These are phyloP conservation scores for Fusarium decemcellulare DNA, from an alignment of 2,329 filamentous ascomycete genomes.

Conservation along the genomic window DNA sequence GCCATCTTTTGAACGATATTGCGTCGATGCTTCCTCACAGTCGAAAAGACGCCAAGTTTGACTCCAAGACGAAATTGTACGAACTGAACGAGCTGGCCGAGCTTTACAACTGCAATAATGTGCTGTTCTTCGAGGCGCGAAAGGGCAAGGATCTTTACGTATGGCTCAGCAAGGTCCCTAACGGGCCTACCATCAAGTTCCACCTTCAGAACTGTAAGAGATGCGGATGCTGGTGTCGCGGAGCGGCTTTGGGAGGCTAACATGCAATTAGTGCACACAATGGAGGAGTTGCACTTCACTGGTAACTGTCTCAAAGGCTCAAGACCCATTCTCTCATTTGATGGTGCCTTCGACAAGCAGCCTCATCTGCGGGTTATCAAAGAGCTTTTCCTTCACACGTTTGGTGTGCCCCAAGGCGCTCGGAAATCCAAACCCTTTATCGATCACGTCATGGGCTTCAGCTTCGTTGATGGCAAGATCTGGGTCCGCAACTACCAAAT, in stretches of 20 bases:
- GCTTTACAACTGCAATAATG: conserved; percentile 93
- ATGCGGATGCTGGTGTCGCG: not conserved
- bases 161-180: conserved; percentile 93
- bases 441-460: conserved; percentile 95
- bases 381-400: conserved; percentile 90
- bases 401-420: conserved; percentile 91
- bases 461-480: conserved; percentile 91
- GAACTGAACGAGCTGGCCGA: conserved; percentile 82
- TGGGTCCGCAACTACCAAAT: conserved; percentile 98
- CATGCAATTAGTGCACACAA: conserved; percentile 81
- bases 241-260: conserved; percentile 39
- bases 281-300: conserved; percentile 96
- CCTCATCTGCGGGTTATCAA: conserved; percentile 88
- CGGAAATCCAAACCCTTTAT: conserved; percentile 96
- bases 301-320: conserved; percentile 97
- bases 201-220: conserved; percentile 81
- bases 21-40: conserved; percentile 90
- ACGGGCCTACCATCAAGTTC: conserved; percentile 72
- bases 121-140: conserved; percentile 94
- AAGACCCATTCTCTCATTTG: conserved; percentile 91
- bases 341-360: conserved; percentile 85
- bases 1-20: conserved; percentile 92
- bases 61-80: conserved; percentile 92
- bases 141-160: conserved; percentile 96
- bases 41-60: conserved; percentile 95